Conservation (phyloP, 2,329 filamentous ascomycete species). For the Hypomyces perniciosus region DNA sequence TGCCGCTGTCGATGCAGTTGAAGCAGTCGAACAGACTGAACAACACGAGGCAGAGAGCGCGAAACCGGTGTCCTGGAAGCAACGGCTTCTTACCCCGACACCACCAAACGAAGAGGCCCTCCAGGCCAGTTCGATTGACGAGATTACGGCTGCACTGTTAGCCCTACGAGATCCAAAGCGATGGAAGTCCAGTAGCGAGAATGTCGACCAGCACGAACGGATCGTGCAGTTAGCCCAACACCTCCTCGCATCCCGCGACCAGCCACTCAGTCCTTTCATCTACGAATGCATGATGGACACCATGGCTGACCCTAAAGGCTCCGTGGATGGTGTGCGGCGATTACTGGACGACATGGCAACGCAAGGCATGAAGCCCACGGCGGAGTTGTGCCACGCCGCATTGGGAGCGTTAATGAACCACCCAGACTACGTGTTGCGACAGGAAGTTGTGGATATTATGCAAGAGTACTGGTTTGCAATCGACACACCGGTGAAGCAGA, state of each 20-base stretch:
- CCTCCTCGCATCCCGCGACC: constrained; percentile 50
- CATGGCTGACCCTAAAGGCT: constrained; percentile 63
- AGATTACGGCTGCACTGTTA: constrained; percentile 24
- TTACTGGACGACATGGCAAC: constrained; percentile 69
- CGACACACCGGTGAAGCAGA: constrained; percentile 55
- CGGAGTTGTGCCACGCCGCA: constrained; percentile 63
- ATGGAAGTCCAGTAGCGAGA: constrained; percentile 15
- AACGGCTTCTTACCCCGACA: constrained; percentile 15
- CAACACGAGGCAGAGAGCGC: neutral
- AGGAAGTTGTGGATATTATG: constrained; percentile 67
- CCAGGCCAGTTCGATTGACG: constrained; percentile 15
- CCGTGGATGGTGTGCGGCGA: constrained; percentile 53
- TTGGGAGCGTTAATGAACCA: constrained; percentile 73
- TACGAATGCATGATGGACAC: constrained; percentile 72
- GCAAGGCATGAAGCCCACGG: constrained; percentile 56
- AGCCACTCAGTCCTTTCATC: constrained; percentile 50
- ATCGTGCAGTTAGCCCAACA: constrained; percentile 45
- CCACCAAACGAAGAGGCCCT: constrained; percentile 18
- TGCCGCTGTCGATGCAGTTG: neutral
- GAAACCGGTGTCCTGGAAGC: constrained; percentile 3
- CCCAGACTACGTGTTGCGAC: constrained; percentile 73
- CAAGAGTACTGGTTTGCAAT: constrained; percentile 56
- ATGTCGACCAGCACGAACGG: constrained; percentile 22
- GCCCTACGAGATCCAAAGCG: constrained; percentile 20
- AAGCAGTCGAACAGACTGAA: neutral